phyloP scores from a whole-genome alignment of 345 rosid species.

The Bruguiera sexangula region DNA sequence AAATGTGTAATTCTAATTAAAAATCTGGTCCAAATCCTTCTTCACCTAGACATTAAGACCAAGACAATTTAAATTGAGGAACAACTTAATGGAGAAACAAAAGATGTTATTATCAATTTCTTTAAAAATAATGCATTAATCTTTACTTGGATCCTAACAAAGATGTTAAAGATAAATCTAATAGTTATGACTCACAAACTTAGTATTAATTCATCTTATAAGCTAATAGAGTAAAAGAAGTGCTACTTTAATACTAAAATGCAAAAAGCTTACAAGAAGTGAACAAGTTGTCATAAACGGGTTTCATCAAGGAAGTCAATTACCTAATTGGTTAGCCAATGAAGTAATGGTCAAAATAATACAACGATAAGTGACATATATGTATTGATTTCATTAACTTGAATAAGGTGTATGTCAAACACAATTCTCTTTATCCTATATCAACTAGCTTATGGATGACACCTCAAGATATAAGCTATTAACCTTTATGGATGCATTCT shows the following conservation, averaged over 20 bases:
- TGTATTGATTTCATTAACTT: neutral
- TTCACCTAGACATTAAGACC: too few species aligned
- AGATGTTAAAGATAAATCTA: too few species aligned
- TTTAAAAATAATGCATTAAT: too few species aligned
- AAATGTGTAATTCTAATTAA: too few species aligned
- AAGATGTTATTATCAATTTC: too few species aligned
- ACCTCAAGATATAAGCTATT: neutral
- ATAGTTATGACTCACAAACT: too few species aligned
- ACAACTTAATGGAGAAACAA: too few species aligned
- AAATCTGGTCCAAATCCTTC: too few species aligned
- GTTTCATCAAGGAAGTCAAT: neutral
- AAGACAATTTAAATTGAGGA: too few species aligned
- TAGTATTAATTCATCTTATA: neutral
- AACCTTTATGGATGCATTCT: neutral
- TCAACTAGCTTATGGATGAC: neutral
- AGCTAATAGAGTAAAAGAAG: neutral
- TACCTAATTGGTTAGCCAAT: neutral
- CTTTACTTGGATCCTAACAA: too few species aligned
- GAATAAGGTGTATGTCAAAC: neutral
- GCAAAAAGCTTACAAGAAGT: neutral
- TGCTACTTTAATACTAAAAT: neutral
- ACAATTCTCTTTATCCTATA: neutral
- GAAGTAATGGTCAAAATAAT: neutral
- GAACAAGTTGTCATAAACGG: neutral
- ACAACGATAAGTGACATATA: neutral